Evolutionary conservation across 2,329 filamentous ascomycete species (phyloP).

Genomic region (Sporothrix inflata): DNA sequence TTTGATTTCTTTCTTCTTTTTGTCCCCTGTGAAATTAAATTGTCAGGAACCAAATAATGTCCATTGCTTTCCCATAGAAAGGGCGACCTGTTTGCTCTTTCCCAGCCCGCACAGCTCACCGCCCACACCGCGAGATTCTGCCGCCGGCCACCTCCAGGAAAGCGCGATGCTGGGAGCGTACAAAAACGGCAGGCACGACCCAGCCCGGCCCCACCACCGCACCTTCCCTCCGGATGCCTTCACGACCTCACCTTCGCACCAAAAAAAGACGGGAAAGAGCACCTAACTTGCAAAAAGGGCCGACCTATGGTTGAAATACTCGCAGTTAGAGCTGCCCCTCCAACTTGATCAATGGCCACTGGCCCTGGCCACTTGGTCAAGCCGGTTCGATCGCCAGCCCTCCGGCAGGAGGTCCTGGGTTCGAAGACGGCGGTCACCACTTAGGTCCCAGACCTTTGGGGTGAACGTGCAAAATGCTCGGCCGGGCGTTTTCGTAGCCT

Average conservation of each 20-base stretch:
- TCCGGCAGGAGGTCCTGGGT: background rate
- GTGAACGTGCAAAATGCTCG: background rate
- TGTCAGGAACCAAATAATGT: no score
- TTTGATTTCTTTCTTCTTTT: background rate
- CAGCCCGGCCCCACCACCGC: background rate
- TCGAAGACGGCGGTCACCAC: no score
- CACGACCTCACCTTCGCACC: background rate
- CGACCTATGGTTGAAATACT: no score
- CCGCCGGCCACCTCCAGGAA: background rate
- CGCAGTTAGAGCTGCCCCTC: background rate
- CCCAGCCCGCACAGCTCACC: background rate
- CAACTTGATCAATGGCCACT: background rate
- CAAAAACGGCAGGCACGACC: constrained; percentile 12
- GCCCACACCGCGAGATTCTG: background rate
- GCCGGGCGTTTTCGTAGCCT: constrained; percentile 9
- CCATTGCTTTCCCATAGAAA: no score
- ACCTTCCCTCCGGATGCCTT: constrained; percentile 1
- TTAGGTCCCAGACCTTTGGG: no score
- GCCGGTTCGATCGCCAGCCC: background rate
- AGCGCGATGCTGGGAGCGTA: background rate
- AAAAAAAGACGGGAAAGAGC: background rate
- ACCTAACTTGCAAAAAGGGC: no score
- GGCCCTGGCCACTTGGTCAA: background rate
- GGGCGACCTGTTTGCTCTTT: no score
- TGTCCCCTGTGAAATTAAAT: no score